Evolutionary conservation across 306 rosid genomes (phyloP).

Genomic region (Pterocarpus santalinus): DNA sequence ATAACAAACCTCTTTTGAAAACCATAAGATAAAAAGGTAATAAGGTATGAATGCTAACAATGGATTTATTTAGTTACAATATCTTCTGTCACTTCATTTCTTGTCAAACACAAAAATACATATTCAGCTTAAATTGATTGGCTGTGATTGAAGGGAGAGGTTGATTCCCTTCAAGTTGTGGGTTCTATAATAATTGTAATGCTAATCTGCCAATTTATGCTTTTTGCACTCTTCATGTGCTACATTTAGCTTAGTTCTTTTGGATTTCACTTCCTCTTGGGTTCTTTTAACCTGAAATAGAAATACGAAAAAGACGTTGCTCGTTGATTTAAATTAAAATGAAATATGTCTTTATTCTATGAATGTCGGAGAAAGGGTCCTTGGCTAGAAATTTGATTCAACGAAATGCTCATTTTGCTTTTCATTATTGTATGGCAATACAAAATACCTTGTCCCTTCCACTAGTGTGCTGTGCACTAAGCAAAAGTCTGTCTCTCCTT

Average conservation of each 20-base stretch:
- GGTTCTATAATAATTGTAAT: conserved; percentile 8
- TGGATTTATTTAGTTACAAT: conserved; percentile 1
- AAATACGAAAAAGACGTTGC: not conserved
- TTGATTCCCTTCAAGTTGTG: not conserved
- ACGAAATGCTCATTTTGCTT: not conserved
- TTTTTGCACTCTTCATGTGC: not conserved
- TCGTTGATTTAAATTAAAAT: not conserved
- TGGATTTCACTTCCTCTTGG: not conserved
- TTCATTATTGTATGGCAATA: not conserved
- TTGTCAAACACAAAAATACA: not conserved
- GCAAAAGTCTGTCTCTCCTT: not conserved
- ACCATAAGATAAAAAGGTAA: not conserved
- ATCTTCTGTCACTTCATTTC: conserved; percentile 16
- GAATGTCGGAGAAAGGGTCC: not conserved
- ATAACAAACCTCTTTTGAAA: too few species aligned
- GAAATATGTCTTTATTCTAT: not conserved
- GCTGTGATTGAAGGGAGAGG: not conserved
- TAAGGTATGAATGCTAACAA: not conserved
- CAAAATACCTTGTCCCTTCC: not conserved
- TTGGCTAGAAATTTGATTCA: not conserved
- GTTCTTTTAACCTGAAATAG: not conserved
- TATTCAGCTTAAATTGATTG: not conserved
- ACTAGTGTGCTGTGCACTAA: not conserved
- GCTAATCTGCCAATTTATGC: not conserved
- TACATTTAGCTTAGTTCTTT: not conserved